phyloP scores from a whole-genome alignment of 345 rosid species.

The Melaleuca quinquenervia region DNA sequence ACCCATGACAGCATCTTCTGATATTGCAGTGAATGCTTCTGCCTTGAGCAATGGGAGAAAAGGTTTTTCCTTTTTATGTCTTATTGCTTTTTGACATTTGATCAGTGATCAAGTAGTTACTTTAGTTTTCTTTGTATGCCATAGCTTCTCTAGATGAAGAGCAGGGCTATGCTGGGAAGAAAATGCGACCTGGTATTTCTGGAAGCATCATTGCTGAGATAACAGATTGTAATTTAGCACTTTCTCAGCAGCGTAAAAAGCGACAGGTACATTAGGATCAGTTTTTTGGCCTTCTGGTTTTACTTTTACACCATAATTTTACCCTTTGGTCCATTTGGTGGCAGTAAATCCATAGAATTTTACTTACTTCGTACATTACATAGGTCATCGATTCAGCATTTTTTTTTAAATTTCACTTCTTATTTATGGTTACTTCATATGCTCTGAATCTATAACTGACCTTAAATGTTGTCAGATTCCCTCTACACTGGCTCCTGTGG shows the following conservation, averaged over 20 bases:
- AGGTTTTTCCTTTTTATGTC: conserved; percentile 28
- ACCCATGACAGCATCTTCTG: conserved; percentile 38
- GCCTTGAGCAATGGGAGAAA: conserved; percentile 74
- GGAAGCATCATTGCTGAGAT: conserved; percentile 49
- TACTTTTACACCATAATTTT: not conserved
- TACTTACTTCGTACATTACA: no score
- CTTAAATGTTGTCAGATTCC: conserved; percentile 37
- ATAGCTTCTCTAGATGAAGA: conserved; percentile 44
- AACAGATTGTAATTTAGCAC: conserved; percentile 78
- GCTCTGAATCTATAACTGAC: not conserved
- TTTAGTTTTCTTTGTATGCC: conserved; percentile 1
- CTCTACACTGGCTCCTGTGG: conserved; percentile 54
- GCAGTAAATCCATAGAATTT: not conserved
- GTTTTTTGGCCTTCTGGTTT: not conserved
- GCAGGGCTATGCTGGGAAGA: conserved; percentile 37
- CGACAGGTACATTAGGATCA: conserved; percentile 34
- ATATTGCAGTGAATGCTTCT: conserved; percentile 33
- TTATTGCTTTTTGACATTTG: not conserved
- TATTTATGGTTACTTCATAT: not conserved
- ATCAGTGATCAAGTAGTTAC: not conserved
- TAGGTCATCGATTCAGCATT: not conserved
- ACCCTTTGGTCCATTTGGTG: not conserved
- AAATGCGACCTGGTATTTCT: conserved; percentile 66
- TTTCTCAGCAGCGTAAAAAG: conserved; percentile 86
- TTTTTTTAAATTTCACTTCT: not conserved